Evolutionary conservation across 306 rosid species (phyloP).

Genomic region (Myrica gale): DNA sequence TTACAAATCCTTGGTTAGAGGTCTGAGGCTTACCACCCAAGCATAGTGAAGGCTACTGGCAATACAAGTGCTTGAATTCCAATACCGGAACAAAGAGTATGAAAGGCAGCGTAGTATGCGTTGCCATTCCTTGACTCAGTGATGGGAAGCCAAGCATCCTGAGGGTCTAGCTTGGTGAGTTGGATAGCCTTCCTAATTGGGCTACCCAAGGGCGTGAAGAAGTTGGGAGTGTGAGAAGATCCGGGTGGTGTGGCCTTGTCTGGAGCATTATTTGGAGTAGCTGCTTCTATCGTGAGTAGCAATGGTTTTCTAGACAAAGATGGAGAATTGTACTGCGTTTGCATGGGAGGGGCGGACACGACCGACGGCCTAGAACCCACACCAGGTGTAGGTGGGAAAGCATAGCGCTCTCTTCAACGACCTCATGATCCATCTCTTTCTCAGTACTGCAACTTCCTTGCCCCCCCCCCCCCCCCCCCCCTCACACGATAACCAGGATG

Average conservation of each 20-base stretch:
- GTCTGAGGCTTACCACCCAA: slow-evolving; percentile 15
- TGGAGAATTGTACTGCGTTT: slow-evolving; percentile 39
- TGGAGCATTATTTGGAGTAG: background rate
- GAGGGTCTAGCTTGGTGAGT: slow-evolving; percentile 40
- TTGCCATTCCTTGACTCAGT: slow-evolving; percentile 20
- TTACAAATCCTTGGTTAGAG: background rate
- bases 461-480: background rate
- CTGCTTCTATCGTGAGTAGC: slow-evolving; percentile 21
- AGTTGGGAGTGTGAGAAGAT: slow-evolving; percentile 37
- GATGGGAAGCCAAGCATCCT: slow-evolving; percentile 20
- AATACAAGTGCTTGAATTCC: slow-evolving; percentile 14
- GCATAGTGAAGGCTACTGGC: slow-evolving; percentile 14
- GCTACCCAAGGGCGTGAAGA: slow-evolving; percentile 40
- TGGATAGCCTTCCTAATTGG: slow-evolving; percentile 41
- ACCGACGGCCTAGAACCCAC: background rate
- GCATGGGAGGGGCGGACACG: slow-evolving; percentile 17
- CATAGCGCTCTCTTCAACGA: background rate
- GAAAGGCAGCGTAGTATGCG: slow-evolving; percentile 19
- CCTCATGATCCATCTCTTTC: background rate
- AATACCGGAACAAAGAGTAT: slow-evolving; percentile 10
- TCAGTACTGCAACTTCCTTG: background rate
- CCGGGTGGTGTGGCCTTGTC: slow-evolving; percentile 12
- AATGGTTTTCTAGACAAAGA: slow-evolving; percentile 39
- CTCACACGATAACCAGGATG: background rate
- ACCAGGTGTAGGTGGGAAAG: background rate